Conservation (phyloP, 2,329 filamentous ascomycete species). For the Fusarium verrucosum region DNA sequence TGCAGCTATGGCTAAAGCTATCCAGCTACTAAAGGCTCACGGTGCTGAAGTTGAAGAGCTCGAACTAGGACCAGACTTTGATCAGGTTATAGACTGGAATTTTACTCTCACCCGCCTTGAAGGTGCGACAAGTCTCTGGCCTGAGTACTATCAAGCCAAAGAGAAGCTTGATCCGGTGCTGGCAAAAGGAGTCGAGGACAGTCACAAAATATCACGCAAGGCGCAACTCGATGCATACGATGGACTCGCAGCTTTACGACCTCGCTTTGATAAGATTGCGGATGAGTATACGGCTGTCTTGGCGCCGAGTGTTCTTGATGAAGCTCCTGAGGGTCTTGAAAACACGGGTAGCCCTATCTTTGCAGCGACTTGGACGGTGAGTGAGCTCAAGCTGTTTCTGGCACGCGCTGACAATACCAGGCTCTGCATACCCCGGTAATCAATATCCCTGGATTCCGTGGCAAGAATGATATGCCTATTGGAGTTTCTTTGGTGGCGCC, state of each 20-base stretch:
- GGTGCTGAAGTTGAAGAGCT: constrained; percentile 68
- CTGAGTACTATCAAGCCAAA: constrained; percentile 61
- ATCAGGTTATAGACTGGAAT: constrained; percentile 62
- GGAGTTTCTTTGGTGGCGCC: constrained; percentile 63
- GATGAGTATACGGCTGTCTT: constrained; percentile 64
- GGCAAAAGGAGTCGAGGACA: constrained; percentile 62
- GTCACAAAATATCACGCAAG: constrained; percentile 53
- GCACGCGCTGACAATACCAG: constrained; percentile 20
- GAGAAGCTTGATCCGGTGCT: constrained; percentile 58
- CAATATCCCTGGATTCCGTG: constrained; percentile 70
- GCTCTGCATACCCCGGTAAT: constrained; percentile 68
- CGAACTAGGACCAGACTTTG: constrained; percentile 60
- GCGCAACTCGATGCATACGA: constrained; percentile 64
- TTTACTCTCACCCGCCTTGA: constrained; percentile 60
- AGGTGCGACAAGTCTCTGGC: constrained; percentile 61
- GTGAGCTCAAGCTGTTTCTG: constrained; percentile 48
- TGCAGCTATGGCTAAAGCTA: constrained; percentile 54
- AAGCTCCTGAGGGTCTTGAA: constrained; percentile 63
- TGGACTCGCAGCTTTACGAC: constrained; percentile 61
- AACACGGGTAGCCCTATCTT: constrained; percentile 65
- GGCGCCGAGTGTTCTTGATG: constrained; percentile 66
- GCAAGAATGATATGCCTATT: constrained; percentile 61
- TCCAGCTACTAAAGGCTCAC: constrained; percentile 51
- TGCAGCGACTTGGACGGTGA: constrained; percentile 62
- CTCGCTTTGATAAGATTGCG: constrained; percentile 63